A percentile compares a stretch with the other conserved stretches of the same genome.
These are phyloP conservation scores for Eragrostis nindensis DNA, from an alignment of 176 grass and related monocot species.

Conservation along the genomic window DNA sequence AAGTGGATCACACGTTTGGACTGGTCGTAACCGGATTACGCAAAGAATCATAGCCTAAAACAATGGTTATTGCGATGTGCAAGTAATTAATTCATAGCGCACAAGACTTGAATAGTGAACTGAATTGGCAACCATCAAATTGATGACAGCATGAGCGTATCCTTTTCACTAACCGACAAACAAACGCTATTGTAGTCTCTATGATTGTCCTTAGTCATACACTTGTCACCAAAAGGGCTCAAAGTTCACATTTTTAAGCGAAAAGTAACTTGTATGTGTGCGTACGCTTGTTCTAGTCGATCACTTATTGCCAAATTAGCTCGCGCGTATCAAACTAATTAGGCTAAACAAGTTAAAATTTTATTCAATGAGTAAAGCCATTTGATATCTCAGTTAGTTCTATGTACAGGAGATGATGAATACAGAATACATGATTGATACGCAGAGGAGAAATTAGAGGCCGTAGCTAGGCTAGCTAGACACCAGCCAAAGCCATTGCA, in stretches of 20 bases:
- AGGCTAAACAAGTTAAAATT: neutral
- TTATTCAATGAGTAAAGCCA: neutral
- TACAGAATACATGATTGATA: no score
- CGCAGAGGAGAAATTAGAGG: no score
- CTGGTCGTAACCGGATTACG: neutral
- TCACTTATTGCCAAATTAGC: neutral
- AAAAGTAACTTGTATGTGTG: neutral
- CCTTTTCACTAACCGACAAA: neutral
- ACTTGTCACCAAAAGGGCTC: constrained; percentile 2
- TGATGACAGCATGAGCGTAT: no score
- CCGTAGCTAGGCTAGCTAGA: no score
- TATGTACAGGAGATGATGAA: no score
- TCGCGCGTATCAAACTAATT: neutral
- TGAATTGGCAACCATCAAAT: neutral
- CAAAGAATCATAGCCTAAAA: neutral
- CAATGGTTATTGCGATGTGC: neutral
- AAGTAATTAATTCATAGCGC: no score
- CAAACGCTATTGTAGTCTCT: neutral
- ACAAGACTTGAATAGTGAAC: neutral
- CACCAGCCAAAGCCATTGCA: no score
- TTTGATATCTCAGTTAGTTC: no score
- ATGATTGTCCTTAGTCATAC: neutral
- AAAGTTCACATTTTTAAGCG: neutral
- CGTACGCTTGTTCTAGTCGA: neutral
- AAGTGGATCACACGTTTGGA: neutral